Conservation (phyloP, 1,284 basidiomycete genomes). For the Naganishia sp. region DNA sequence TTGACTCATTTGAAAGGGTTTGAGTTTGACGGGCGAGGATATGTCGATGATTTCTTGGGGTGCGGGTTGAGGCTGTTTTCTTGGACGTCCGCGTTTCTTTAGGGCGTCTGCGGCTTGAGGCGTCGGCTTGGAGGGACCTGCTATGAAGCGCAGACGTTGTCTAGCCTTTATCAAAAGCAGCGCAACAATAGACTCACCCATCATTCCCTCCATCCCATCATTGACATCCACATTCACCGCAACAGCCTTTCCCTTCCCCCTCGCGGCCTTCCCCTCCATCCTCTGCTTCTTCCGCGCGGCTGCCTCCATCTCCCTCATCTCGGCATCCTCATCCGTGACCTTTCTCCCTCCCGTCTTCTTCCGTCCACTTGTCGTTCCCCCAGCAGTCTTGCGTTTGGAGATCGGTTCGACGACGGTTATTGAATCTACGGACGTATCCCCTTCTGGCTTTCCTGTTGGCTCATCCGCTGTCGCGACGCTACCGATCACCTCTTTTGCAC, state of each 20-base stretch:
- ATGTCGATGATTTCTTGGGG: slow-evolving; percentile 18
- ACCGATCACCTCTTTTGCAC: background rate
- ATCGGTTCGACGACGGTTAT: slow-evolving; percentile 6
- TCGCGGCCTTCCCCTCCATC: slow-evolving; percentile 20
- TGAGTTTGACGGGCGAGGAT: slow-evolving; percentile 10
- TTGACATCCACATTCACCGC: background rate
- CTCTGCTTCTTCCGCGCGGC: slow-evolving; percentile 22
- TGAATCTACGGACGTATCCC: slow-evolving; percentile 13
- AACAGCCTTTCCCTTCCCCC: slow-evolving; percentile 19
- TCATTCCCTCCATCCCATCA: background rate
- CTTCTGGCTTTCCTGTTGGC: background rate
- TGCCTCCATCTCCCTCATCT: slow-evolving; percentile 23
- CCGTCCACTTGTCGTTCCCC: background rate
- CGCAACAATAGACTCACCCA: background rate
- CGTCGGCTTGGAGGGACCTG: background rate
- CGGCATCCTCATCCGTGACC: slow-evolving; percentile 30
- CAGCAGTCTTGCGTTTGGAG: slow-evolving; percentile 6
- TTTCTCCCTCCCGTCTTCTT: slow-evolving; percentile 17
- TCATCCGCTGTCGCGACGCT: too few species aligned
- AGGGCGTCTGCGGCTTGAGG: background rate
- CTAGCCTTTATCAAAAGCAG: too few species aligned
- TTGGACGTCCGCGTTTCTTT: slow-evolving; percentile 18
- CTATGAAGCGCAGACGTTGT: too few species aligned
- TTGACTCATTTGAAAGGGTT: background rate
- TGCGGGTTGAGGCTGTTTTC: background rate